These are phyloP conservation scores for Russula sp. DNA, from an alignment of 768 basidiomycete species.

Conservation along the genomic window DNA sequence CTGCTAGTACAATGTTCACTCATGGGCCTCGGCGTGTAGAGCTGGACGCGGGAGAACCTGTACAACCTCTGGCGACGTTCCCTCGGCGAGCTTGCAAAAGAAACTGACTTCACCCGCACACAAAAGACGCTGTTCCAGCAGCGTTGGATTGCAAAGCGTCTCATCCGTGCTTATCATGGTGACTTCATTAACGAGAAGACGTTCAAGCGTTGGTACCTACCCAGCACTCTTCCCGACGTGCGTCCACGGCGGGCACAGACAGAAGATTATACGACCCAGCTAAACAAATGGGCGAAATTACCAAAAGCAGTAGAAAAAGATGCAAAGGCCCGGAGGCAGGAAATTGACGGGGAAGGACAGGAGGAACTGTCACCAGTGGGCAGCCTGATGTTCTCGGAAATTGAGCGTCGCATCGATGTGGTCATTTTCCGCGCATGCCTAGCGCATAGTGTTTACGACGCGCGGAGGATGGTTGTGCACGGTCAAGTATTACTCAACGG, in stretches of 20 bases:
- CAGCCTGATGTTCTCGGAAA: conserved; percentile 89
- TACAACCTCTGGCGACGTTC: conserved; percentile 86
- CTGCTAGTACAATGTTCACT: background rate
- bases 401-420: conserved; percentile 92
- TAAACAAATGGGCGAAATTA: conserved; percentile 51
- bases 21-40: conserved; percentile 38
- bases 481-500: conserved; percentile 89
- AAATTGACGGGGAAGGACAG: conserved; percentile 33
- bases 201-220: conserved; percentile 95
- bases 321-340: conserved; percentile 38
- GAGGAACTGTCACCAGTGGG: conserved; percentile 83
- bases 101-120: conserved; percentile 53
- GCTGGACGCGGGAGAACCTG: conserved; percentile 83
- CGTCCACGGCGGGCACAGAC: conserved; percentile 47
- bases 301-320: conserved; percentile 38
- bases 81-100: conserved; percentile 35
- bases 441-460: conserved; percentile 83
- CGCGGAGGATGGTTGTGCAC: conserved; percentile 76
- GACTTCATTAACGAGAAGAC: conserved; percentile 88
- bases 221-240: conserved; percentile 77
- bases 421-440: conserved; percentile 88
- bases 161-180: conserved; percentile 90
- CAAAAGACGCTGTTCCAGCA: conserved; percentile 76
- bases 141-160: conserved; percentile 80
- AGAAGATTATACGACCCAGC: conserved; percentile 38